phyloP scores from a whole-genome alignment of 2,329 filamentous ascomycete species.

The Epichloe festucae region DNA sequence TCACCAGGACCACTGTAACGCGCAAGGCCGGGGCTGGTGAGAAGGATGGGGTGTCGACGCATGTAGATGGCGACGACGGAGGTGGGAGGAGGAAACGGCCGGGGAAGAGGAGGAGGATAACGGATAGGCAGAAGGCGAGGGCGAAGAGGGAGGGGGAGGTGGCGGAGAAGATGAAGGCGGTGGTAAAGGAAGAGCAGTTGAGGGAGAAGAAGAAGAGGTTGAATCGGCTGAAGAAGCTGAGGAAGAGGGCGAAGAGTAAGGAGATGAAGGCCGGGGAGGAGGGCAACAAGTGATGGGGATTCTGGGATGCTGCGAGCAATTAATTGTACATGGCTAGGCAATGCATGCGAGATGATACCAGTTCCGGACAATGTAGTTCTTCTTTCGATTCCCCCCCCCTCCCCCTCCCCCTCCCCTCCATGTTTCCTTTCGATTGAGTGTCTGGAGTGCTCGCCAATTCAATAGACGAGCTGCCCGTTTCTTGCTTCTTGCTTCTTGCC shows the following conservation, averaged over 20 bases:
- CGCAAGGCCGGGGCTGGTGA: slow-evolving; percentile 11
- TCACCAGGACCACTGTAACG: slow-evolving; percentile 30
- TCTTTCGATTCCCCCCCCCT: no score
- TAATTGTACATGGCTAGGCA: neutral
- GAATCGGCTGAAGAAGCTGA: slow-evolving; percentile 47
- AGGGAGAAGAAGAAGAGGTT: slow-evolving; percentile 49
- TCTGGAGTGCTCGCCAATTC: no score
- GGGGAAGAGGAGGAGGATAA: slow-evolving; percentile 46
- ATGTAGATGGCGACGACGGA: slow-evolving; percentile 9
- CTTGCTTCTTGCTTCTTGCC: neutral
- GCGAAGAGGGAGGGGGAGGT: slow-evolving; percentile 26
- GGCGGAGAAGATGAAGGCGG: slow-evolving; percentile 23
- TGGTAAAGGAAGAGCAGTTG: slow-evolving; percentile 41
- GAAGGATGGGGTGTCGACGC: neutral
- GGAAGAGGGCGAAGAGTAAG: slow-evolving; percentile 43
- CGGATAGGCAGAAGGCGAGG: slow-evolving; percentile 32
- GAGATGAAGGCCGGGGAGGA: slow-evolving; percentile 33
- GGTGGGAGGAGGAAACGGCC: slow-evolving; percentile 29
- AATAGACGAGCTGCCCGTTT: neutral
- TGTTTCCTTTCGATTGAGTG: no score
- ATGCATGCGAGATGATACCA: neutral
- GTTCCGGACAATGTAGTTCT: neutral
- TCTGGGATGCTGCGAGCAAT: neutral
- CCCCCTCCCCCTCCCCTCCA: rapidly evolving
- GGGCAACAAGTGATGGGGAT: slow-evolving; percentile 10